These are phyloP conservation scores for Gossypium bickii DNA, from an alignment of 345 rosid species.

Conservation along the genomic window DNA sequence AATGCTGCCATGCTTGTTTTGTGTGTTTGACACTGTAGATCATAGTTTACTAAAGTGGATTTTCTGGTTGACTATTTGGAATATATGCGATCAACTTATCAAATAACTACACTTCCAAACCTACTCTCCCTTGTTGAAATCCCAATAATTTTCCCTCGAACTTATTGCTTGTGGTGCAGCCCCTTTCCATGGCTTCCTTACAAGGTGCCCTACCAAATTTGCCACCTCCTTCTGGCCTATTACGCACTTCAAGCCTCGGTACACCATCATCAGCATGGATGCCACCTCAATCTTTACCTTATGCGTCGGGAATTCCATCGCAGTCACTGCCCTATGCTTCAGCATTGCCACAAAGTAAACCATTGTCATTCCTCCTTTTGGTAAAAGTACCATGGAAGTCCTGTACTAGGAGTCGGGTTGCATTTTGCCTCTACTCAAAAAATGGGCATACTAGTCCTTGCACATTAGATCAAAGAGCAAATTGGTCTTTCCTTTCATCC, in stretches of 20 bases:
- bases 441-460: too few species aligned
- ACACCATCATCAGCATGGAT: constrained; percentile 46
- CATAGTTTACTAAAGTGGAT: neutral
- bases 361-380: neutral
- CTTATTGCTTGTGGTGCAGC: constrained; percentile 37
- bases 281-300: constrained; percentile 31
- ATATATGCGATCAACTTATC: neutral
- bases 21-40: neutral
- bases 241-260: constrained; percentile 42
- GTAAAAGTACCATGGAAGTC: too few species aligned
- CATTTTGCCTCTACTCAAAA: too few species aligned
- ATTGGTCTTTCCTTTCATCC: too few species aligned
- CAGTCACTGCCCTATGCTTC: constrained; percentile 37
- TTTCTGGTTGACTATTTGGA: constrained; percentile 1
- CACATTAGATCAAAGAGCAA: too few species aligned
- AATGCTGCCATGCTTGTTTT: neutral
- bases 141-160: too few species aligned
- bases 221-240: constrained; percentile 42
- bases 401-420: too few species aligned
- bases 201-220: constrained; percentile 60
- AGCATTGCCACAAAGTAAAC: constrained; percentile 62
- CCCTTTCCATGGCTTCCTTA: constrained; percentile 65
- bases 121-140: neutral
- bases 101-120: neutral
- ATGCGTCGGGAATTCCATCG: constrained; percentile 38